Conservation (phyloP, 2,329 filamentous ascomycete genomes). For the Alternaria sp. region DNA sequence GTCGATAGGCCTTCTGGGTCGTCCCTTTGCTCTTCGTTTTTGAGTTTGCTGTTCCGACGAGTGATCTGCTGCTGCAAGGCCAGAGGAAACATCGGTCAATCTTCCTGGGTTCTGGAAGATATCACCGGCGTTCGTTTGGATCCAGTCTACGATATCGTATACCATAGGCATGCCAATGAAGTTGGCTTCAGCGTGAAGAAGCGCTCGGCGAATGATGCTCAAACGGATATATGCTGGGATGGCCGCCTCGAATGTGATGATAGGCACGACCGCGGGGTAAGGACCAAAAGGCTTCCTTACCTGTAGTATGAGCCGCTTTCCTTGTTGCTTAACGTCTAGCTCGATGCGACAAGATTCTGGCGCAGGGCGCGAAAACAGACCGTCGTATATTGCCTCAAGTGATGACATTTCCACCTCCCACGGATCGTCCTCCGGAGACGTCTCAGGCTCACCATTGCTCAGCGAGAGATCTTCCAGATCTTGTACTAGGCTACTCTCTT, state of each 20-base stretch:
- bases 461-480: conserved; percentile 40
- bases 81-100: conserved; percentile 82
- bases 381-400: conserved; percentile 84
- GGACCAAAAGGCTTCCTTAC: conserved; percentile 70
- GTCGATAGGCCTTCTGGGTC: conserved; percentile 61
- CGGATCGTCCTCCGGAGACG: conserved; percentile 56
- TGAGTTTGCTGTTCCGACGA: conserved; percentile 20
- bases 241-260: conserved; percentile 70
- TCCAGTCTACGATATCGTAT: conserved; percentile 88
- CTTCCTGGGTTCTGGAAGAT: conserved; percentile 86
- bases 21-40: conserved; percentile 25
- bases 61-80: conserved; percentile 63
- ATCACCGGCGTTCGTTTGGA: conserved; percentile 81
- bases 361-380: conserved; percentile 61
- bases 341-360: conserved; percentile 72
- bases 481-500: conserved; percentile 37
- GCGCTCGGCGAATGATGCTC: conserved; percentile 79
- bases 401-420: conserved; percentile 89
- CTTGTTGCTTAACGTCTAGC: conserved; percentile 59
- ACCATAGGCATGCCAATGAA: conserved; percentile 87
- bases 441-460: conserved; percentile 51
- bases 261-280: conserved; percentile 73
- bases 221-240: conserved; percentile 93
- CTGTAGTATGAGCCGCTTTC: conserved; percentile 62
- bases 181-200: conserved; percentile 72